Base-by-base conservation (phyloP, 2,329 filamentous ascomycete species). In the Diaporthe sp. region DNA sequence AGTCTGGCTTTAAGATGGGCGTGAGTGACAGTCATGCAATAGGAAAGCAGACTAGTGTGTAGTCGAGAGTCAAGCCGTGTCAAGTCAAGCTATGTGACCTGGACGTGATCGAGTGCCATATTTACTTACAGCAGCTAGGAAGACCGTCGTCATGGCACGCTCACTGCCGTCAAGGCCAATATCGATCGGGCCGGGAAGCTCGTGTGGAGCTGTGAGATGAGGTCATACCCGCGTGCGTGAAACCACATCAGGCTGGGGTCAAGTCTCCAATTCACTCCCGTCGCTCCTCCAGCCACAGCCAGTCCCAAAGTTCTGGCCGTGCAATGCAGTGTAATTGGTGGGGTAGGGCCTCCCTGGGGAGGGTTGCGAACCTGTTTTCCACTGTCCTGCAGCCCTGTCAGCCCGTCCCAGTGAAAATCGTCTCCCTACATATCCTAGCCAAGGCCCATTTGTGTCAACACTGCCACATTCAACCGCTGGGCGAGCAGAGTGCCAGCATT, bases 141-240 rank as follows among this genome's bases (percentile, higher is more conserved):
- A 35, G 47, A 52, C 64, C 40, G n/a, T 68, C 64, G 64, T 68
- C 64, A 68, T 54, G 33, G 25, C 42, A 15, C 38, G n/a, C 33
- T 22, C 13, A 19, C 30, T 28, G 35, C 45, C 42, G 61, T 19
- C 30, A n/a, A 25, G 8, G 58, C 3, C 58, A 47, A 25, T n/a
- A 68, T 52, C n/a, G 47, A 68, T 40, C 45, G 64, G 47, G 15
- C 45, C 30, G 42, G 69, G 54, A 52, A 35, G 67, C 57, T 47
- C 22, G 38, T 30, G 66, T 57, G 57, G 66, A 70, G 64, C 71
- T 42, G 69, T 38, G 60, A 72, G 71, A 75, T 75, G 74, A 75
- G 74, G 74, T 75, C 74, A 75, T 75, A 75, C 57, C 68, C 58
- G 73, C 68, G 73, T 66, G 67, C 68, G 54, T 67, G 57, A 74